Evolutionary conservation across 805 yeast species (phyloP).

Genomic region (Torulaspora delbrueckii): DNA sequence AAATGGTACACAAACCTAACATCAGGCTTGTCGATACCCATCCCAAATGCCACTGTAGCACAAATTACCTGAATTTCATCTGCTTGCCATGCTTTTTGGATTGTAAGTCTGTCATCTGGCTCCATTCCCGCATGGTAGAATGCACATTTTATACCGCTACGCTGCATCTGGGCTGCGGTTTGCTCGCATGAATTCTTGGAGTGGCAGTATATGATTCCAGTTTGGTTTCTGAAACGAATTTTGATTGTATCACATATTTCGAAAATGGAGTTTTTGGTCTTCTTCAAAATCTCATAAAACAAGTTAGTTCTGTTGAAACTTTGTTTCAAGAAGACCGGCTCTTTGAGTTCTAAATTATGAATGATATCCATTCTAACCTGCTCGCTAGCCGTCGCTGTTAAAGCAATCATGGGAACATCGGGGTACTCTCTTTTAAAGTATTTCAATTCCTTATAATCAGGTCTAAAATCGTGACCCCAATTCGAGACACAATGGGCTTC

Average conservation of each 20-base stretch:
- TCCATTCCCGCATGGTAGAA: constrained; percentile 95
- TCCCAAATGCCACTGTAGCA: constrained; percentile 97
- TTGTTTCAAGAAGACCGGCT: constrained; percentile 70
- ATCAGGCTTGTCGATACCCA: constrained; percentile 98
- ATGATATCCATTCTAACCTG: constrained; percentile 82
- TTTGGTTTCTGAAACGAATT: constrained; percentile 46
- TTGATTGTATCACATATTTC: constrained; percentile 56
- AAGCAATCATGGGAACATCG: constrained; percentile 84
- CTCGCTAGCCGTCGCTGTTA: constrained; percentile 95
- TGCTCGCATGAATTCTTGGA: constrained; percentile 86
- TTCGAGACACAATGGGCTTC: constrained; percentile 98
- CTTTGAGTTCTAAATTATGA: constrained; percentile 61
- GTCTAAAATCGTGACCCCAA: constrained; percentile 98
- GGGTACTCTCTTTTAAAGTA: constrained; percentile 71
- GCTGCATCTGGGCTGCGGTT: constrained; percentile 55
- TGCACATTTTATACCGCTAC: constrained; percentile 60
- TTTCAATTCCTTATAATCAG: constrained; percentile 82
- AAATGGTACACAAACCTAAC: constrained; percentile 88
- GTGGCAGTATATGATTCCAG: constrained; percentile 93
- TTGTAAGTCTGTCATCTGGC: constrained; percentile 60
- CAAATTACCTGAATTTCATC: constrained; percentile 73
- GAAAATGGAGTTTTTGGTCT: constrained; percentile 49
- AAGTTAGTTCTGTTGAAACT: constrained; percentile 89
- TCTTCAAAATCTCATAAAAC: constrained; percentile 69
- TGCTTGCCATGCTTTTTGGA: constrained; percentile 82